These are phyloP conservation scores for Candida succiphila DNA, from an alignment of 805 yeast genomes.

Conservation along the genomic window DNA sequence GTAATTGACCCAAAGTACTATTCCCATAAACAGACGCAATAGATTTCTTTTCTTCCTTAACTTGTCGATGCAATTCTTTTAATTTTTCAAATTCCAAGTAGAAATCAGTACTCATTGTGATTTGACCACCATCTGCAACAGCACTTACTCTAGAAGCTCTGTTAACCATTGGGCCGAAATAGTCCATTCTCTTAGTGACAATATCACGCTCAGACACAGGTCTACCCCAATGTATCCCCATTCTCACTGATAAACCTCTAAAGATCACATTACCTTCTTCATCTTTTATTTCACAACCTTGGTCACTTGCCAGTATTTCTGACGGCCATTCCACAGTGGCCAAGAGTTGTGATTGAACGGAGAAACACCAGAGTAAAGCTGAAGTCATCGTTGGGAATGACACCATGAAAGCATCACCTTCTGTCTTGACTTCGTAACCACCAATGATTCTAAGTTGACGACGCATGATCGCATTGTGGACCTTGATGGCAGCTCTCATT, in stretches of 20 bases:
- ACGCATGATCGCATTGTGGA: slow-evolving; percentile 91
- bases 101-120: slow-evolving; percentile 77
- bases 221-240: slow-evolving; percentile 98
- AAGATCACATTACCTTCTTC: slow-evolving; percentile 48
- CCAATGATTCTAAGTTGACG: slow-evolving; percentile 86
- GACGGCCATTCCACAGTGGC: slow-evolving; percentile 89
- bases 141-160: slow-evolving; percentile 89
- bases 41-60: slow-evolving; percentile 20
- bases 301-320: slow-evolving; percentile 75
- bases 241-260: slow-evolving; percentile 87
- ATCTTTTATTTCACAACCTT: slow-evolving; percentile 75
- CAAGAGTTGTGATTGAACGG: slow-evolving; percentile 76
- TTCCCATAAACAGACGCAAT: slow-evolving; percentile 34
- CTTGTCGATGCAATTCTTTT: slow-evolving; percentile 34
- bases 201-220: slow-evolving; percentile 95
- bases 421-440: slow-evolving; percentile 97
- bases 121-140: slow-evolving; percentile 98
- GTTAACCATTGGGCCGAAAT: slow-evolving; percentile 97
- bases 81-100: slow-evolving; percentile 59
- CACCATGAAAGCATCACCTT: slow-evolving; percentile 98
- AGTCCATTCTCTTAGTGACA: slow-evolving; percentile 95
- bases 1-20: slow-evolving; percentile 22
- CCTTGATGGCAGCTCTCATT: slow-evolving; percentile 93
- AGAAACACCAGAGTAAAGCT: slow-evolving; percentile 90
- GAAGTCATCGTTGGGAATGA: slow-evolving; percentile 89